Conservation (phyloP, 768 basidiomycete genomes). For the Dendrothele bispora region DNA sequence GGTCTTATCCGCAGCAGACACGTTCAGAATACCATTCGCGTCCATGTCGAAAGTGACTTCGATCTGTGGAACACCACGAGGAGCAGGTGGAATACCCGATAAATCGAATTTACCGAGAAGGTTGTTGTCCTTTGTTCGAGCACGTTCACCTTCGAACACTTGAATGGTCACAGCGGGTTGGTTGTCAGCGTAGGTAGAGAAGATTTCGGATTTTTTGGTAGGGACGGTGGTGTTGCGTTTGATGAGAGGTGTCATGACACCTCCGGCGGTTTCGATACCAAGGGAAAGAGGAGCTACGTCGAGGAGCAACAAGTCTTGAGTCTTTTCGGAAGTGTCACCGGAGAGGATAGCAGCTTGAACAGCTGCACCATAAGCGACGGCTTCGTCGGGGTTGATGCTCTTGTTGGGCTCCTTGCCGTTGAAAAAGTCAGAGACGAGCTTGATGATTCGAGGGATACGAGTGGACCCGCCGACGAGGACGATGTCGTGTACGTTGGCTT, state of each 20-base stretch:
- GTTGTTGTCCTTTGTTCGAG: conserved; percentile 89
- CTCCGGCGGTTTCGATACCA: conserved; percentile 68
- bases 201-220: conserved; percentile 53
- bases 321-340: conserved; percentile 55
- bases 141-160: conserved; percentile 88
- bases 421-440: conserved; percentile 68
- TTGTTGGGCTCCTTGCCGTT: conserved; percentile 64
- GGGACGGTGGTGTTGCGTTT: conserved; percentile 51
- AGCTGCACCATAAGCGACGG: conserved; percentile 73
- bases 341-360: conserved; percentile 67
- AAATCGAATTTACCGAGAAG: conserved; percentile 89
- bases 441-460: conserved; percentile 68
- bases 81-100: conserved; percentile 85
- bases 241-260: conserved; percentile 56
- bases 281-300: conserved; percentile 56
- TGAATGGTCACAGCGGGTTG: conserved; percentile 88
- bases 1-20: conserved; percentile 80
- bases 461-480: conserved; percentile 66
- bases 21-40: conserved; percentile 81
- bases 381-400: conserved; percentile 73
- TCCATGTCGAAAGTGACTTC: conserved; percentile 93
- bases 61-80: conserved; percentile 87
- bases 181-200: conserved; percentile 90
- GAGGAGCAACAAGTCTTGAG: conserved; percentile 51
- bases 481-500: conserved; percentile 36